Conservation (phyloP, 2,329 filamentous ascomycete genomes). For the Chrysosporium queenslandicum region DNA sequence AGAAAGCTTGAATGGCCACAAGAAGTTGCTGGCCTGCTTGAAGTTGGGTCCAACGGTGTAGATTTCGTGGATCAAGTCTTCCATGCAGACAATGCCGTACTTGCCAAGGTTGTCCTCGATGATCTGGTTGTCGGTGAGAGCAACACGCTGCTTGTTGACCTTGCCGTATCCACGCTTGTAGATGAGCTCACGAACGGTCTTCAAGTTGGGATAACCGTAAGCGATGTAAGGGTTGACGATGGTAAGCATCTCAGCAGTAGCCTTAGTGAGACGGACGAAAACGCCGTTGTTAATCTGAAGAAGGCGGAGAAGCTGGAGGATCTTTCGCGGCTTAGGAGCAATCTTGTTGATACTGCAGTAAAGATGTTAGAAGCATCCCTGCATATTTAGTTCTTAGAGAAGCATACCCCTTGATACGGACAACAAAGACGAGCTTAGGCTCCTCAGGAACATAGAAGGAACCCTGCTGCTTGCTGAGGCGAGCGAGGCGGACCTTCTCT, state of each 20-base stretch:
- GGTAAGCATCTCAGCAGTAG: constrained; percentile 93
- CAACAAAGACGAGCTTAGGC: constrained; percentile 91
- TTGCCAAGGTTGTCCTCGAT: constrained; percentile 95
- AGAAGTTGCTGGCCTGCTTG: constrained; percentile 98
- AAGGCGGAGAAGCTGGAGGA: constrained; percentile 96
- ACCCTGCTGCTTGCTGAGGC: constrained; percentile 82
- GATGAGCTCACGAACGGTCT: constrained; percentile 96
- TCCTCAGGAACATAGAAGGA: constrained; percentile 91
- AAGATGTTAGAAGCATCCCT: constrained; percentile 3
- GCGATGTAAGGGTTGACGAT: constrained; percentile 98
- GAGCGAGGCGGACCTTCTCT: constrained; percentile 90
- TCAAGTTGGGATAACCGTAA: constrained; percentile 99
- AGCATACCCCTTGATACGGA: constrained; percentile 92
- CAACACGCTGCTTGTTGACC: constrained; percentile 93
- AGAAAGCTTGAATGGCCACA: constrained; percentile 99
- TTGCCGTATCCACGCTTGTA: constrained; percentile 99
- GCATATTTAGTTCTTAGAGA: neutral
- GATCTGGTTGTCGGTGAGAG: constrained; percentile 94
- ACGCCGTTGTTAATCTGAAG: constrained; percentile 99
- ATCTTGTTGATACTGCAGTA: constrained; percentile 99
- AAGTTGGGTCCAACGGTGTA: constrained; percentile 98
- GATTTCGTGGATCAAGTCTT: constrained; percentile 99
- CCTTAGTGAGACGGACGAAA: constrained; percentile 96
- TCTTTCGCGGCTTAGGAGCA: constrained; percentile 99
- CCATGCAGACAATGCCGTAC: constrained; percentile 98